These are phyloP conservation scores for Phaeodactylum tricornutum DNA, from an alignment of 108 stramenopile genomes.

Conservation along the genomic window DNA sequence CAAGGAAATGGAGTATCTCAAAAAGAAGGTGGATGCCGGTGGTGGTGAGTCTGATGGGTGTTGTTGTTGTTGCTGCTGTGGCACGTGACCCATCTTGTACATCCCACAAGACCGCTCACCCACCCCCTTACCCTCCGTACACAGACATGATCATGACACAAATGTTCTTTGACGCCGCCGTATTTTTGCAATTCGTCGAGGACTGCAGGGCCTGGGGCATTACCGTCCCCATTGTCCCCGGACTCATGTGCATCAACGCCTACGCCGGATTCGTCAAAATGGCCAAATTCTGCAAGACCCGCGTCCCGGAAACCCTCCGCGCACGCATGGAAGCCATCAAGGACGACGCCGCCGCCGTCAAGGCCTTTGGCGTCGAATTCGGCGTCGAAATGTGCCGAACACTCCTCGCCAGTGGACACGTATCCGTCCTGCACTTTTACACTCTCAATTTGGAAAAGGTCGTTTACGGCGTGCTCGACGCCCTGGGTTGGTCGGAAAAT, in stretches of 20 bases:
- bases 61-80: too few species aligned
- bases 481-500: slow-evolving; percentile 44
- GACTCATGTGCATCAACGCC: slow-evolving; percentile 98
- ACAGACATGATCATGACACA: slow-evolving; percentile 96
- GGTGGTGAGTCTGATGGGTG: slow-evolving; percentile 84
- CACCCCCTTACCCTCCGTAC: background rate
- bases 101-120: too few species aligned
- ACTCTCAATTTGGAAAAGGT: slow-evolving; percentile 96
- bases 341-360: slow-evolving; percentile 82
- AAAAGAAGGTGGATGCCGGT: slow-evolving; percentile 93
- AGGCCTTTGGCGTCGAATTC: slow-evolving; percentile 86
- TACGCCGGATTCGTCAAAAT: slow-evolving; percentile 96
- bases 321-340: slow-evolving; percentile 83
- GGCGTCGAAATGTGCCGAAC: slow-evolving; percentile 85
- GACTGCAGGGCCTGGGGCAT: slow-evolving; percentile 91
- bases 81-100: too few species aligned
- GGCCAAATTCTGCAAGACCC: slow-evolving; percentile 98
- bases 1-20: slow-evolving; percentile 96
- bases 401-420: slow-evolving; percentile 54
- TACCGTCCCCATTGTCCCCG: slow-evolving; percentile 90
- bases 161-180: slow-evolving; percentile 98
- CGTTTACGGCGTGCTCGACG: slow-evolving; percentile 85
- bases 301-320: slow-evolving; percentile 78
- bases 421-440: slow-evolving; percentile 93
- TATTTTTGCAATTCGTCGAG: slow-evolving; percentile 85